Evolutionary conservation across 2,329 filamentous ascomycete species (phyloP).

Genomic region (Ophiostoma himal-ulmi): DNA sequence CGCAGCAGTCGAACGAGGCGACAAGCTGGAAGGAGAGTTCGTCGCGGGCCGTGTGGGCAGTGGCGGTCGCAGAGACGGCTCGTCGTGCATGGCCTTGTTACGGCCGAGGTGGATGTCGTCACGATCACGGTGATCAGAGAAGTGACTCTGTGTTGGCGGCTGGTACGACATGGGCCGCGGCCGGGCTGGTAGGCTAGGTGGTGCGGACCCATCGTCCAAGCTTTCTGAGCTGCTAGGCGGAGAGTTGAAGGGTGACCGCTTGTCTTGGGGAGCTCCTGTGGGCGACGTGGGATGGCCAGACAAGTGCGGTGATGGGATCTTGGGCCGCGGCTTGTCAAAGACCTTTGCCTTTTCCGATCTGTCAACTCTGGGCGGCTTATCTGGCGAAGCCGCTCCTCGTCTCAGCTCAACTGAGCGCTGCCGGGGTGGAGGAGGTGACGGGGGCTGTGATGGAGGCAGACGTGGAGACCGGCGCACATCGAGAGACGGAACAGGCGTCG

Average conservation of each 20-base stretch:
- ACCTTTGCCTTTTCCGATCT: slow-evolving; percentile 34
- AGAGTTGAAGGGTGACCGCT: slow-evolving; percentile 76
- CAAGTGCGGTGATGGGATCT: slow-evolving; percentile 33
- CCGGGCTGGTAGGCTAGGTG: slow-evolving; percentile 45
- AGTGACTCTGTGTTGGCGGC: slow-evolving; percentile 11
- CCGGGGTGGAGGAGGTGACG: slow-evolving; percentile 59
- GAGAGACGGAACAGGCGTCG: slow-evolving; percentile 48
- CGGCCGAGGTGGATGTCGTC: slow-evolving; percentile 28
- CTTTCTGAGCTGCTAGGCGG: slow-evolving; percentile 70
- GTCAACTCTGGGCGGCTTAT: slow-evolving; percentile 20
- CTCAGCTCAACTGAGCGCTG: slow-evolving; percentile 55
- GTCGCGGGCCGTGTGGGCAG: slow-evolving; percentile 45
- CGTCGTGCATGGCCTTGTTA: not conserved
- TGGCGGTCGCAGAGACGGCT: slow-evolving; percentile 35
- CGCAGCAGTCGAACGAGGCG: not conserved
- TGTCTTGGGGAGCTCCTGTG: slow-evolving; percentile 29
- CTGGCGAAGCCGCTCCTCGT: slow-evolving; percentile 40
- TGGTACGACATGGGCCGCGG: slow-evolving; percentile 27
- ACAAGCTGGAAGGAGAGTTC: not conserved
- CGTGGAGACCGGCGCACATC: slow-evolving; percentile 47
- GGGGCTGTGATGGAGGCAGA: slow-evolving; percentile 45
- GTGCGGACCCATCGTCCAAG: slow-evolving; percentile 45
- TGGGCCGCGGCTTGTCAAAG: slow-evolving; percentile 55
- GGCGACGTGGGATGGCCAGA: not conserved
- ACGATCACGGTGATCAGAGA: slow-evolving; percentile 29